Base-by-base conservation (phyloP, 192 early-diverging fungal genomes). In the Umbelopsis sp. region DNA sequence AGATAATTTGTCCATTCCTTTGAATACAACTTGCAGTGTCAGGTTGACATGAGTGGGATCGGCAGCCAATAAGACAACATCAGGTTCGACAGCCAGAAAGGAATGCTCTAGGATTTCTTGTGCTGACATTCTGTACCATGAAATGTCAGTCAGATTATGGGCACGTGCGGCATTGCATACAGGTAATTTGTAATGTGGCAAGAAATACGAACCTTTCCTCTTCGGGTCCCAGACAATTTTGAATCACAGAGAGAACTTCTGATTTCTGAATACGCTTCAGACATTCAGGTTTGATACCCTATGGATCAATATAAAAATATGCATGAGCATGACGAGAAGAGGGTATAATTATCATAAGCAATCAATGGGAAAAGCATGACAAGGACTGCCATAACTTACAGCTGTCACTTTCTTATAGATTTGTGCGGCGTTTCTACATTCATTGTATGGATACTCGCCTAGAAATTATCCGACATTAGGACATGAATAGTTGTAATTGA, bases 391-490 rank as follows among this genome's bases (percentile, higher is more conserved):
- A 59, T 43, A 16, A 71, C 77, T 80, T 72, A 91, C 82, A 9
- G 81, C 65, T 3, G 89, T 87, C 17, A 95, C 94, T 68, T 93
- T 92, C 32, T 89, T 89, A 72, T 91, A 95, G 59, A 95, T 92
- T 72, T 94, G 92, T 12, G 92, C 90, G 44, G 90, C 90, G 78
- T 95, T 95, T 21, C 81, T 86, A 74, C 92, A 95, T 72, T 95
- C 94, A 44, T 77, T 81, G 80, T 95, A 95, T 4, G 94, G 94
- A 85, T 94, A 95, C 69, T 95, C 91, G 45, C 90, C 90, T 11
- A 49, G 16, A 49, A 49, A 2, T 6, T 20, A 5, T 7, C 5
- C 20, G 16, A 49, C 6, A 49, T 21, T 16, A 41, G 38, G 7
- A 41, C 38, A 41, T 41, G 47, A 17, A 16, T 49, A n/a, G 20